These are phyloP conservation scores for Moesziomyces sp. DNA, from an alignment of 1,284 basidiomycete genomes.

Conservation along the genomic window DNA sequence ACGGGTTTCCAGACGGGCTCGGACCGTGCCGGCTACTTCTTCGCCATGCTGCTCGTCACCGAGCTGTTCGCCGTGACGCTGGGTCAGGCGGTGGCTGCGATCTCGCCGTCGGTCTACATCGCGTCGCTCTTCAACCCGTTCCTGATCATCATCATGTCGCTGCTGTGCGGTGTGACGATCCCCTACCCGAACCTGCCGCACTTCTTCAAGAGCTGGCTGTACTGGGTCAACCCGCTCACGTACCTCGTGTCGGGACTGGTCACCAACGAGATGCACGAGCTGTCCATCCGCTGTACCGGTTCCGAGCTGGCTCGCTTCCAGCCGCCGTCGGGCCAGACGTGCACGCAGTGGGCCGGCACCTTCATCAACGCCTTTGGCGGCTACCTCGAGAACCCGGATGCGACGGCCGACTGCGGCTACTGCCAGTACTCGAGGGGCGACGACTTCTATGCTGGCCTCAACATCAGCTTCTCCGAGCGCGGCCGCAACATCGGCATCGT, in stretches of 20 bases:
- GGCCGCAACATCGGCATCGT: constrained; percentile 45
- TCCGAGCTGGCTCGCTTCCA: constrained; percentile 75
- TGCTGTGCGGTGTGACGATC: constrained; percentile 75
- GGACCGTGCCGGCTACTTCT: constrained; percentile 37
- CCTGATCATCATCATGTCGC: constrained; percentile 73
- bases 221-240: constrained; percentile 26
- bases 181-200: constrained; percentile 68
- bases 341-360: constrained; percentile 70
- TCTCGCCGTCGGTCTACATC: constrained; percentile 75
- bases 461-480: constrained; percentile 72
- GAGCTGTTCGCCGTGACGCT: constrained; percentile 79
- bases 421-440: constrained; percentile 78
- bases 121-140: constrained; percentile 76
- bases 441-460: constrained; percentile 77
- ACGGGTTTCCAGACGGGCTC: constrained; percentile 22
- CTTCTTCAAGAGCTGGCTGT: constrained; percentile 26
- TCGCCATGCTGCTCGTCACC: constrained; percentile 24
- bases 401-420: constrained; percentile 75
- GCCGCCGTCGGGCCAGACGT: constrained; percentile 81
- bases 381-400: constrained; percentile 80
- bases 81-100: constrained; percentile 77
- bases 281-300: constrained; percentile 75
- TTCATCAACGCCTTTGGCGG: constrained; percentile 75
- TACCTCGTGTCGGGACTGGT: constrained; percentile 71
- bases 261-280: constrained; percentile 81